Base-by-base conservation (phyloP, 441 rosid genomes). In the Omphalea diandra region DNA sequence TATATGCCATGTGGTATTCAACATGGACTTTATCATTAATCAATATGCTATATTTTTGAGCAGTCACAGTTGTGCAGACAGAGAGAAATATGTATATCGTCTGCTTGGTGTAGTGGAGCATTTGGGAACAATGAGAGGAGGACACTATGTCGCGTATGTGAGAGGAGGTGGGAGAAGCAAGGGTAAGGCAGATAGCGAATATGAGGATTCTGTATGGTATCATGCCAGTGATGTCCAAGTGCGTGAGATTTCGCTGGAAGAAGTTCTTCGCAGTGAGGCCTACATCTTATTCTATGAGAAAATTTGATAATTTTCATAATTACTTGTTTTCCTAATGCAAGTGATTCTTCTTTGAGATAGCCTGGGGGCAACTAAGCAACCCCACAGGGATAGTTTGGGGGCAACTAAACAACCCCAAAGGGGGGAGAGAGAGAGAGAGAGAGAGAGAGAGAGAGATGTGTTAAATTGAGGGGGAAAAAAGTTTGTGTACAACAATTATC, bases 41-140 rank as follows among this genome's bases (percentile, higher is more conserved):
- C 17, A 26, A 0, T 27, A 11, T 50, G 54, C 26, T 50, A 20
- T 50, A 50, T 50, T 46, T 46, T 46, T 46, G 50, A 46, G 54
- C 2, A 57, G 55, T 57, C 57, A 65, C 82, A 89, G 98, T 75
- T 72, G 82, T 24, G 53, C 2, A 2, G 76, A 82, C 67, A 69
- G 33, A 54, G 85, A 75, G 52, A 77, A 76, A 26, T 76, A 77
- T n/a, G 65, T 77, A 9, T 95, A 93, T 69, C 84, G 85, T 31
- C 81, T 93, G 56, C 73, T 74, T 20, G 99, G 98, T 26, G 84
- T 90, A 43, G 98, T 95, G 72, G 99, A 93, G 85, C 99, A 95
- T 81, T 73, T 54, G 59, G 98, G 99, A 75, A 81, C 92, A 33
- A 95, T 95, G 97, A 87, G 95, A 78, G 84, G 93, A 53, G 99